phyloP scores from a whole-genome alignment of 257 asterid genomes.

The Primulina tabacum region DNA sequence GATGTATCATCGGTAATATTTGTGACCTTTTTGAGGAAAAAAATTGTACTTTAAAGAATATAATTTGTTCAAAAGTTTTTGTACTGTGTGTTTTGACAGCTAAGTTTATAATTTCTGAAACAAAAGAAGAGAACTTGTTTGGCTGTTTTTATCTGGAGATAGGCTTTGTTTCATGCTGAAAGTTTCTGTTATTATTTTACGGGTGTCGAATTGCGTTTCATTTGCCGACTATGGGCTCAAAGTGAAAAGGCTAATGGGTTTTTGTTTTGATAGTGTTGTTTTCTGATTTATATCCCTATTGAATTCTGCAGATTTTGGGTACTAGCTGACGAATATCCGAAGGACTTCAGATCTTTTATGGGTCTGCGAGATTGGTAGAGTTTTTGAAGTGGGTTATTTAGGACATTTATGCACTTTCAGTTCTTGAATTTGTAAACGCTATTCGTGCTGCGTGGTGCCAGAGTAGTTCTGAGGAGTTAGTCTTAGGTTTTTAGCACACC shows the following conservation, averaged over 20 bases:
- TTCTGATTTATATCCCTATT: background rate
- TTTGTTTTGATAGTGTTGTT: background rate
- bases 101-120: too few relatives aligned
- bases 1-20: background rate
- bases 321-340: background rate
- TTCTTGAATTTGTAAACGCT: background rate
- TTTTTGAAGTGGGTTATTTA: background rate
- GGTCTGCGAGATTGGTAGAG: background rate
- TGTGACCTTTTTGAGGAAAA: background rate
- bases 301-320: background rate
- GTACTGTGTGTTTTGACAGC: background rate
- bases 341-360: background rate
- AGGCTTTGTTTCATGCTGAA: background rate
- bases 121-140: background rate
- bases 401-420: background rate
- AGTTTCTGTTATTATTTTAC: background rate
- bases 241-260: background rate
- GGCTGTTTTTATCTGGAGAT: background rate
- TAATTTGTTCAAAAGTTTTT: too few relatives aligned
- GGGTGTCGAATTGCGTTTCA: background rate
- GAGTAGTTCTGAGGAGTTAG: background rate
- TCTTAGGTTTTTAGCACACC: background rate
- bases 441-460: background rate
- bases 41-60: background rate
- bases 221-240: background rate